phyloP scores from a whole-genome alignment of 805 yeast species.

The Wickerhamiella sergipiensis region DNA sequence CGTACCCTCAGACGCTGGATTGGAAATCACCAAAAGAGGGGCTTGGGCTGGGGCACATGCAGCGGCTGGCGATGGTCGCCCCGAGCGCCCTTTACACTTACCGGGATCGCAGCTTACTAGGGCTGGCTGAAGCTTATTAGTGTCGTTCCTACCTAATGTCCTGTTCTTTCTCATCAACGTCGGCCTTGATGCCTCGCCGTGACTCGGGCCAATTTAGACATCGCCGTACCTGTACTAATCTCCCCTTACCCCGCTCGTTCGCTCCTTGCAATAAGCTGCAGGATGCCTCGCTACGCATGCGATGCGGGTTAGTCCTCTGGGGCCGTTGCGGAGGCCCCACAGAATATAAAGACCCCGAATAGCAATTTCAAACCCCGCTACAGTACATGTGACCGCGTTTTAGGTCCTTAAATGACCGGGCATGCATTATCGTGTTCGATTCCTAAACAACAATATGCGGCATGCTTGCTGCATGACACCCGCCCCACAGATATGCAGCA shows the following conservation, averaged over 20 bases:
- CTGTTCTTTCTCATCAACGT: too few relatives aligned
- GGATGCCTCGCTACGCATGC: background rate
- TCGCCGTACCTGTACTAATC: background rate
- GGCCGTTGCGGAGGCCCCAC: too few relatives aligned
- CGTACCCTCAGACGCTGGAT: background rate
- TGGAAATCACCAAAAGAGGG: background rate
- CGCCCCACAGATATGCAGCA: background rate
- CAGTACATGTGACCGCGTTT: too few relatives aligned
- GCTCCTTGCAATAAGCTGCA: background rate
- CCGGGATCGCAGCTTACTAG: too few relatives aligned
- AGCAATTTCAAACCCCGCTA: too few relatives aligned
- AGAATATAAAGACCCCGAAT: too few relatives aligned
- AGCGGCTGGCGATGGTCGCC: too few relatives aligned
- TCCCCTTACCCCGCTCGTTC: background rate
- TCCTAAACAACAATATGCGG: background rate
- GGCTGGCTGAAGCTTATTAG: too few relatives aligned
- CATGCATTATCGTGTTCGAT: background rate
- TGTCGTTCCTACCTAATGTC: too few relatives aligned
- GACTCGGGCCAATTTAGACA: background rate
- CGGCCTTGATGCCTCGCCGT: too few relatives aligned
- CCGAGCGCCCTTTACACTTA: too few relatives aligned
- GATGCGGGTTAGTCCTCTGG: background rate
- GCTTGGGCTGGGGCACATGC: too few relatives aligned
- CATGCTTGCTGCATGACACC: background rate
- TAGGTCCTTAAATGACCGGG: background rate